These are phyloP conservation scores for Aureobasidium mangrovei DNA, from an alignment of 2,329 filamentous ascomycete species.

Conservation along the genomic window DNA sequence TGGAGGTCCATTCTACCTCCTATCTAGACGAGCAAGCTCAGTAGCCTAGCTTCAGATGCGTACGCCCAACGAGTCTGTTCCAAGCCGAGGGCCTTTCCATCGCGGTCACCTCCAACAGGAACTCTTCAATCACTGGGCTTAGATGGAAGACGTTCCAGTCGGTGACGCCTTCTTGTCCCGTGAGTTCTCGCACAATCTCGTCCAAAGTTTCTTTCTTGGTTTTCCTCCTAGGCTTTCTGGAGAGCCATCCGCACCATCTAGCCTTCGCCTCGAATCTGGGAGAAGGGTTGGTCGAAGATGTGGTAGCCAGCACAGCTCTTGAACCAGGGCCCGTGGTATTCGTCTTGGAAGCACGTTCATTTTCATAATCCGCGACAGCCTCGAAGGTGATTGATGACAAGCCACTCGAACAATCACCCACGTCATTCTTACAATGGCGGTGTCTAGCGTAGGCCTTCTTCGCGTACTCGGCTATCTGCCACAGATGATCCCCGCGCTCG, in stretches of 20 bases:
- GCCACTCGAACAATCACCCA: background rate
- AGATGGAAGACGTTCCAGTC: background rate
- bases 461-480: background rate
- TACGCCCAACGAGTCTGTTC: background rate
- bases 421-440: background rate
- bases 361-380: background rate
- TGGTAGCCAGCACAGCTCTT: background rate
- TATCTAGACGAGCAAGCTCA: background rate
- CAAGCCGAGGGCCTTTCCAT: background rate
- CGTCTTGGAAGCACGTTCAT: no score
- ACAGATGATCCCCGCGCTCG: background rate
- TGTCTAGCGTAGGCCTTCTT: background rate
- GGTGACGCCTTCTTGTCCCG: background rate
- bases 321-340: background rate
- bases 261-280: background rate
- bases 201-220: background rate
- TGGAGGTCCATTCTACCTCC: no score
- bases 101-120: background rate
- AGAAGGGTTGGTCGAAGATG: background rate
- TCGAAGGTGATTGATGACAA: background rate
- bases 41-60: conserved; percentile 1
- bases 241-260: background rate
- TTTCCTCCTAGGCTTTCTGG: background rate
- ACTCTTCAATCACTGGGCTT: background rate
- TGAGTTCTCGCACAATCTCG: background rate